A percentile compares a stretch with the other conserved stretches of the same genome.
phyloP scores from a whole-genome alignment of 768 basidiomycete genomes.

The Mycena amicta region DNA sequence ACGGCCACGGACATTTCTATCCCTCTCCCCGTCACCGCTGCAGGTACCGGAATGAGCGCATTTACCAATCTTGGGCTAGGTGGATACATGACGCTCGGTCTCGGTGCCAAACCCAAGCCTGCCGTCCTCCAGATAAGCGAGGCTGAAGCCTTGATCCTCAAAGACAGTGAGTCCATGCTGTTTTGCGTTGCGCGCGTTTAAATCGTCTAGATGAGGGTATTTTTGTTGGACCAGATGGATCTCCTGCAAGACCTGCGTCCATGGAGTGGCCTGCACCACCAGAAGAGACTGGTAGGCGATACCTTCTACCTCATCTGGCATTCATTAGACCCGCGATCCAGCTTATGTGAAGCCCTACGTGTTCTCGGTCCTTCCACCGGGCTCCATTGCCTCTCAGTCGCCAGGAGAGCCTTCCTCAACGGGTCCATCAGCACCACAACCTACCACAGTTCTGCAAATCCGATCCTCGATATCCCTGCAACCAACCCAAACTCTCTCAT shows the following conservation, averaged over 20 bases:
- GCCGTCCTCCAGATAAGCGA: slow-evolving; percentile 56
- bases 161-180: slow-evolving; percentile 64
- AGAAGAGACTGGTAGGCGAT: slow-evolving; percentile 71
- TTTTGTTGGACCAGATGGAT: slow-evolving; percentile 64
- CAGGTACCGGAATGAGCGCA: slow-evolving; percentile 65
- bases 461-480: slow-evolving; percentile 69
- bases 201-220: slow-evolving; percentile 60
- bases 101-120: slow-evolving; percentile 76
- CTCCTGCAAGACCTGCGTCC: slow-evolving; percentile 45
- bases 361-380: slow-evolving; percentile 72
- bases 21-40: slow-evolving; percentile 45
- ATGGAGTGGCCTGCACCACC: slow-evolving; percentile 81
- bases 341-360: slow-evolving; percentile 80
- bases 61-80: slow-evolving; percentile 77
- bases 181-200: not conserved
- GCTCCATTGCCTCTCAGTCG: slow-evolving; percentile 47
- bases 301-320: not conserved
- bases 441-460: slow-evolving; percentile 68
- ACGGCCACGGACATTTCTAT: slow-evolving; percentile 57
- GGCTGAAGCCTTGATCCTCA: slow-evolving; percentile 69
- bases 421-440: slow-evolving; percentile 41
- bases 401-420: slow-evolving; percentile 27
- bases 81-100: slow-evolving; percentile 83
- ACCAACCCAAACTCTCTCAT: slow-evolving; percentile 61
- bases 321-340: slow-evolving; percentile 29